Base-by-base conservation (phyloP, 2,329 filamentous ascomycete genomes). In the Penicillium vulpinum region DNA sequence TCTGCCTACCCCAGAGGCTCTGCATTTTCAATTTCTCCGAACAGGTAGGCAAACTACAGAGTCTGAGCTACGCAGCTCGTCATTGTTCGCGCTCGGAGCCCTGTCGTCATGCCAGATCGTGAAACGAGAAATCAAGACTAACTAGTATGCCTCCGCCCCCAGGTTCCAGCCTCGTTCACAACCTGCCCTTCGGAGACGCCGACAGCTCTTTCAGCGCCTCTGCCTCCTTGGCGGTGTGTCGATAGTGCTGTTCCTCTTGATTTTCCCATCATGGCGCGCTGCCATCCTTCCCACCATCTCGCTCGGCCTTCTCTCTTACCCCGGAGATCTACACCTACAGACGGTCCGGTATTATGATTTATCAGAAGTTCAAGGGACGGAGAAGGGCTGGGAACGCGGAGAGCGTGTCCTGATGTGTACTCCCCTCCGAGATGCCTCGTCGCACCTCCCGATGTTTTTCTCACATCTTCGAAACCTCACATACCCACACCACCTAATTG, bases 321-420 rank as follows among this genome's bases (percentile, higher is more conserved):
- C 80, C 51, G 86, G 88, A 51, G 87, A 90, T 64, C 84, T 91
- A 61, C 88, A 96, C 70, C 85, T 97, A 56, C 91, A 97, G 74
- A 97, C 93, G 1, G 90, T 99, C 59, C 90, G 93, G 73, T 97
- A 99, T 78, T 97, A 97, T 77, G 94, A 99, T 73, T 82, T 99
- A 61, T 89, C 88, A 64, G 91, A 94, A 72, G 91, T 96, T 6
- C 89, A 94, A 72, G 94, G 94, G 44, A 94, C 92, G 8, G 91
- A 90, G 51, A 87, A 90, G 63, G 95, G 94, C 6, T 99, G 94
- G 94, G 93, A 97, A 76, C 85, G 92, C 58, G 94, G 96, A 73
- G 94, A 99, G 78, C 87, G 94, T 62, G 96, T 99, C 64, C 82
- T 99, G 31, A 84, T 99, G 56, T 97, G 94, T 75, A 94, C 96